Conservation (phyloP, 805 yeast genomes). For the Pichia membranifaciens region DNA sequence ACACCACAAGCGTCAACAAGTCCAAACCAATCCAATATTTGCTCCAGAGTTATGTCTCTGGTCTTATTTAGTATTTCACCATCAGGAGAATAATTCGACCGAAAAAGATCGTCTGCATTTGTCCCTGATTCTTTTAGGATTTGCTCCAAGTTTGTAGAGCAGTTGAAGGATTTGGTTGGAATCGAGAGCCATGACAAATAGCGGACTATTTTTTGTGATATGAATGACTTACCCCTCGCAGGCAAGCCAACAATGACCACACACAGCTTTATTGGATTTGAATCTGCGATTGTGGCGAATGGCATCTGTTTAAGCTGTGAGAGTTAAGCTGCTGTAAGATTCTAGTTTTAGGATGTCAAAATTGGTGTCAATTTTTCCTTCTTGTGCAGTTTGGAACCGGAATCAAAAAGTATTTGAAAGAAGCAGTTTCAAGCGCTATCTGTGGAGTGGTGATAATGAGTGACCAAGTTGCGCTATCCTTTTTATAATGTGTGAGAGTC, state of each 20-base stretch:
- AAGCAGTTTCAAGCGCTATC: too few relatives aligned
- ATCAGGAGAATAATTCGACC: constrained; percentile 42
- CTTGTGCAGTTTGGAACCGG: too few relatives aligned
- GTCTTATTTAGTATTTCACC: constrained; percentile 61
- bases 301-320: constrained; percentile 33
- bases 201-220: constrained; percentile 89
- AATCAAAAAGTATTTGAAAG: too few relatives aligned
- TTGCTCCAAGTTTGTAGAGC: constrained; percentile 76
- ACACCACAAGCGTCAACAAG: constrained; percentile 72
- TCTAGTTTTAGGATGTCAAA: too few relatives aligned
- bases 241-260: constrained; percentile 87
- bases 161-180: constrained; percentile 80
- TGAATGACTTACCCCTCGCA: constrained; percentile 90
- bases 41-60: constrained; percentile 62
- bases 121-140: constrained; percentile 49
- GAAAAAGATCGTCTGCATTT: constrained; percentile 64
- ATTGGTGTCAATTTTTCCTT: too few relatives aligned
- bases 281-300: constrained; percentile 51
- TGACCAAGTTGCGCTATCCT: too few relatives aligned
- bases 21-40: constrained; percentile 82
- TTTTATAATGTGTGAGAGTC: too few relatives aligned
- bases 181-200: constrained; percentile 91
- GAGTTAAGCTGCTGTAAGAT: too few relatives aligned
- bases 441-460: too few relatives aligned
- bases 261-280: constrained; percentile 71